Conservation (phyloP, 2,329 filamentous ascomycete genomes). For the Aspergillus transmontanensis region DNA sequence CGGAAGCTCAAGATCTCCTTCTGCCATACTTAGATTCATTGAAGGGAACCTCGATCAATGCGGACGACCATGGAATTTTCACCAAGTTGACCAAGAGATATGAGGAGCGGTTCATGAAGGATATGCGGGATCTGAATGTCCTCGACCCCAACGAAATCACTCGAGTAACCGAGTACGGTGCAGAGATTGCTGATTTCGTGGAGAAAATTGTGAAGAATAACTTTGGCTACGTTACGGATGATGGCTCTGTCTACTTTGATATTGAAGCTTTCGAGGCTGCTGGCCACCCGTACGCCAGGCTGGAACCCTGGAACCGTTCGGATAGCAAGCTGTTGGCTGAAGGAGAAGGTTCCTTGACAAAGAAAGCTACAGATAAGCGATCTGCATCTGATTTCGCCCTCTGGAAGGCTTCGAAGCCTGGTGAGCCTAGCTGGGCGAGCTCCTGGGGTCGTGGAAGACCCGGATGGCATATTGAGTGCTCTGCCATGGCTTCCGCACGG, state of each 20-base stretch:
- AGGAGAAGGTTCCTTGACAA: constrained; percentile 78
- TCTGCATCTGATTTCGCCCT: constrained; percentile 83
- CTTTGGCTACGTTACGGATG: constrained; percentile 73
- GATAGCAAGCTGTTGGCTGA: constrained; percentile 84
- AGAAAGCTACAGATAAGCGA: constrained; percentile 67
- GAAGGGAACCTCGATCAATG: constrained; percentile 59
- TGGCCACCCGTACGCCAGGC: constrained; percentile 80
- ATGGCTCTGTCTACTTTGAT: constrained; percentile 93
- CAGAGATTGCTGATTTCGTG: constrained; percentile 83
- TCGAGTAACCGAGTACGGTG: constrained; percentile 88
- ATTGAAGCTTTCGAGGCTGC: constrained; percentile 81
- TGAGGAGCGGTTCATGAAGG: constrained; percentile 83
- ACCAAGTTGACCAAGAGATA: constrained; percentile 83
- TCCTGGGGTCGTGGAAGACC: constrained; percentile 86
- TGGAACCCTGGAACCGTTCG: constrained; percentile 82
- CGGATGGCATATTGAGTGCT: constrained; percentile 98
- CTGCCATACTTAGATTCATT: constrained; percentile 77
- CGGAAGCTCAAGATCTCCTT: constrained; percentile 68
- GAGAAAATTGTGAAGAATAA: constrained; percentile 80
- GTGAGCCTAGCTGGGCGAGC: constrained; percentile 87
- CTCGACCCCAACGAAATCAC: constrained; percentile 79
- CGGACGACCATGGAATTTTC: constrained; percentile 73
- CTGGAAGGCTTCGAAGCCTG: constrained; percentile 90
- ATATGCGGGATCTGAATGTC: constrained; percentile 86
- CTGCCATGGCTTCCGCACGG: constrained; percentile 90